Conservation (phyloP, 768 basidiomycete genomes). For the Suillus occidentalis region DNA sequence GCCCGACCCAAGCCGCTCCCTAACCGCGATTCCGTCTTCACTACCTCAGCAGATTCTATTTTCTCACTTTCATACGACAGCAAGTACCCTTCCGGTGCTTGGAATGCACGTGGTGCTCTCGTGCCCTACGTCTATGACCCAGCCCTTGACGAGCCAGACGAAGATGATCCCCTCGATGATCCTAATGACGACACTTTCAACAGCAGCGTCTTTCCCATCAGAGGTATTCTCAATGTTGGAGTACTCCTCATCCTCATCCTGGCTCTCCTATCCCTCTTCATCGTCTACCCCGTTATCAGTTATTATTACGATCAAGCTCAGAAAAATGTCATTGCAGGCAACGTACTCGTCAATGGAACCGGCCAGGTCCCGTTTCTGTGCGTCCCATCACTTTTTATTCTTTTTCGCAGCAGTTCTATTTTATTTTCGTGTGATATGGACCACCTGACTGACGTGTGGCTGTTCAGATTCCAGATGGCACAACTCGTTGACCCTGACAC, state of each 20-base stretch:
- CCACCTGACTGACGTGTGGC: background rate
- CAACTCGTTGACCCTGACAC: slow-evolving; percentile 71
- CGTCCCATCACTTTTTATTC: slow-evolving; percentile 16
- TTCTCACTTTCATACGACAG: slow-evolving; percentile 53
- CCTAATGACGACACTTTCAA: slow-evolving; percentile 38
- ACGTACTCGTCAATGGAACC: slow-evolving; percentile 63
- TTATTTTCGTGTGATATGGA: slow-evolving; percentile 12
- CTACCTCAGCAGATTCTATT: slow-evolving; percentile 52
- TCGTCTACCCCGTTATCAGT: slow-evolving; percentile 74
- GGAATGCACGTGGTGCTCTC: slow-evolving; percentile 37
- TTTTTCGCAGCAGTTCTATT: background rate
- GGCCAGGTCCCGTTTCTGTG: slow-evolving; percentile 64
- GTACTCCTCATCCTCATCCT: slow-evolving; percentile 63
- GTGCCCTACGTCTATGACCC: slow-evolving; percentile 77
- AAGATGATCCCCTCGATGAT: slow-evolving; percentile 78
- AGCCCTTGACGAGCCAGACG: slow-evolving; percentile 56
- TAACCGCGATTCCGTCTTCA: slow-evolving; percentile 45
- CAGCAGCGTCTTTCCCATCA: slow-evolving; percentile 31
- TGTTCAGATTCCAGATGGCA: slow-evolving; percentile 43
- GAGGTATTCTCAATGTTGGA: slow-evolving; percentile 68
- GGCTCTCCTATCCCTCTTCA: slow-evolving; percentile 71
- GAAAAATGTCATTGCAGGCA: slow-evolving; percentile 55
- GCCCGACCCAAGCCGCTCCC: slow-evolving; percentile 31
- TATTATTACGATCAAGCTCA: slow-evolving; percentile 44
- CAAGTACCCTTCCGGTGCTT: slow-evolving; percentile 57